Evolutionary conservation across 495 filamentous ascomycete genomes (phyloP).

Genomic region (Margaritispora aquatica): DNA sequence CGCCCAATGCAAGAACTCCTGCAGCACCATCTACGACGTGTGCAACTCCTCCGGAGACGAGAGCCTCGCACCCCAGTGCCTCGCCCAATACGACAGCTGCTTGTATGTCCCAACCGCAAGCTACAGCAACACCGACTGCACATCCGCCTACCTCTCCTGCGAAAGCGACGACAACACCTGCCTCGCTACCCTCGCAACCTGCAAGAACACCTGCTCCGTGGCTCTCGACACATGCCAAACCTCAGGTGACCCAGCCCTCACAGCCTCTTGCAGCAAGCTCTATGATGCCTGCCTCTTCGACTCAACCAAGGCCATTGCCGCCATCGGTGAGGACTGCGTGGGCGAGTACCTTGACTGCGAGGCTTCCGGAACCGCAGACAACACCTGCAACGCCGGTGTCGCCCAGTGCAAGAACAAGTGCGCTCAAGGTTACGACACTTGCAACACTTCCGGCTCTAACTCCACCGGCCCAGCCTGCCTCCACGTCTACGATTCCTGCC

Average conservation of each 20-base stretch:
- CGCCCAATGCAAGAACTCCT: conserved; percentile 7
- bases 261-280: background rate
- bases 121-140: background rate
- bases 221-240: conserved; percentile 1
- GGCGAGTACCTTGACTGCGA: background rate
- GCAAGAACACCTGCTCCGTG: conserved; percentile 6
- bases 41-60: conserved; percentile 2
- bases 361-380: background rate
- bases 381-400: background rate
- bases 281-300: background rate
- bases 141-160: background rate
- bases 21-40: background rate
- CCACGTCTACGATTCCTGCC: conserved; percentile 1
- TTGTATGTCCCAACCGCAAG: background rate
- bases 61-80: background rate
- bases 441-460: conserved; percentile 1
- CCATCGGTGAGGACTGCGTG: background rate
- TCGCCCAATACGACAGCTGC: conserved; percentile 1
- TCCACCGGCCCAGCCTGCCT: conserved; percentile 1
- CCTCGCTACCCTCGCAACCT: background rate
- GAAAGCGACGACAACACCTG: conserved; percentile 3
- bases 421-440: conserved; percentile 1
- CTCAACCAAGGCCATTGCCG: background rate
- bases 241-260: background rate
- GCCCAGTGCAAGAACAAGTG: conserved; percentile 12